Base-by-base conservation (phyloP, 345 rosid genomes). In the Theobroma cacao region DNA sequence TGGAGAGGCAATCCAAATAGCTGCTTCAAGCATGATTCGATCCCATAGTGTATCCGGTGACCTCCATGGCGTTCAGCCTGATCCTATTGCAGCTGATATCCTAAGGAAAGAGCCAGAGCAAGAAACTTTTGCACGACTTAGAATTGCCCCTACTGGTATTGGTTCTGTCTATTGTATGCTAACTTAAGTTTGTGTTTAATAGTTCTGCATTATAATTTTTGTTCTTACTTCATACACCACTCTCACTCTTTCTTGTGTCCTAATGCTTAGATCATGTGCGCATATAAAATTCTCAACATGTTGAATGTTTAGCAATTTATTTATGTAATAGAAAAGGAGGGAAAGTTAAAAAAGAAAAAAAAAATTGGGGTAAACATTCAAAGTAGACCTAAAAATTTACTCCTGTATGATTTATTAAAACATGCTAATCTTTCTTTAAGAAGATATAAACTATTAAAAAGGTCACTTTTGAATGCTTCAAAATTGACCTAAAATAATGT, bases 31-130 rank as follows among this genome's bases (percentile, higher is more conserved):
- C 78, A 91, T 94, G 94, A 94, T 97, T 82, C 92, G 97, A 56
- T 91, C 99, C 48, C 98, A 97, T 78, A 94, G 99, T 80, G 90
- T 93, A 15, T 89, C 99, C 58, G 98, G 98, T 34, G 98, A 97
- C 76, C 86, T 97, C 68, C 98, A 94, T 87, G 99, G 98, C 45
- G 98, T 97, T 83, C 99, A 91, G 84, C 98, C 99, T 31, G 96
- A 97, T 87, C 99, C 98, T 77, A 90, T 97, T 81, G 94, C 99
- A 1, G 99, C 99, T 79, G 99, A 97, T 81, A 93, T 97, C 87
- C 86, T 97, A 52, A 91, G 99, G 87, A 97, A 89, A 85, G 99
- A 93, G 85, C 98, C 98, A 3, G 99, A 97, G 89, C 98, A 97
- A 0, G 99, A 94, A 81, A 93, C 90, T 56, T 97, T 97, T 86